These are phyloP conservation scores for Linnemannia zychae DNA, from an alignment of 192 early-diverging fungal genomes.

Conservation along the genomic window DNA sequence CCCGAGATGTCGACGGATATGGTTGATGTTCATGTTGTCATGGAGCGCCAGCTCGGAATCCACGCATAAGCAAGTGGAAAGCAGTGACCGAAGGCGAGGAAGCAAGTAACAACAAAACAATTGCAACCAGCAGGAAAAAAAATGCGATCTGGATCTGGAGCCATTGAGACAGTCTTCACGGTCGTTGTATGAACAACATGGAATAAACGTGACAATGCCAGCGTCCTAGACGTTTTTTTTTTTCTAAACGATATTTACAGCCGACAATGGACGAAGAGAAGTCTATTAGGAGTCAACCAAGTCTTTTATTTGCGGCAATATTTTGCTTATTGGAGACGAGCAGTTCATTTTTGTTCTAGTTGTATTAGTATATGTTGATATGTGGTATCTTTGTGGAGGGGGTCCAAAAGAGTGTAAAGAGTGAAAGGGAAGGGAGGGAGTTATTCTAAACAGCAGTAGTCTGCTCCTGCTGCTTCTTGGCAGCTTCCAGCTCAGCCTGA, in stretches of 20 bases:
- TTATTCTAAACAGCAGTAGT: background rate
- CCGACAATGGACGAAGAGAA: no score
- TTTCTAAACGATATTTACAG: no score
- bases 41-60: slow-evolving; percentile 75
- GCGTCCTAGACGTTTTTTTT: no score
- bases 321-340: background rate
- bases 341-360: no score
- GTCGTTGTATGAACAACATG: no score
- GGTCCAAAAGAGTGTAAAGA: background rate
- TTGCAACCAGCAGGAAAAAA: background rate
- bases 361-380: background rate
- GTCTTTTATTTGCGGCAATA: no score
- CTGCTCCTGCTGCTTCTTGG: background rate
- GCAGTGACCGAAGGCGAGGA: background rate
- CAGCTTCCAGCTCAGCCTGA: background rate
- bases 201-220: no score
- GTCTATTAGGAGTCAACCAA: no score
- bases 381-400: background rate
- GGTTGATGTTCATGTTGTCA: slow-evolving; percentile 75
- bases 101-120: background rate
- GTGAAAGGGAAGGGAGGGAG: background rate
- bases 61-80: slow-evolving; percentile 37
- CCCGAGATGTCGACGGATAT: slow-evolving; percentile 68
- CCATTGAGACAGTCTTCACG: no score
- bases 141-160: no score